Evolutionary conservation across 1,284 basidiomycete species (phyloP).

Genomic region (Ustilago shanxiensis): DNA sequence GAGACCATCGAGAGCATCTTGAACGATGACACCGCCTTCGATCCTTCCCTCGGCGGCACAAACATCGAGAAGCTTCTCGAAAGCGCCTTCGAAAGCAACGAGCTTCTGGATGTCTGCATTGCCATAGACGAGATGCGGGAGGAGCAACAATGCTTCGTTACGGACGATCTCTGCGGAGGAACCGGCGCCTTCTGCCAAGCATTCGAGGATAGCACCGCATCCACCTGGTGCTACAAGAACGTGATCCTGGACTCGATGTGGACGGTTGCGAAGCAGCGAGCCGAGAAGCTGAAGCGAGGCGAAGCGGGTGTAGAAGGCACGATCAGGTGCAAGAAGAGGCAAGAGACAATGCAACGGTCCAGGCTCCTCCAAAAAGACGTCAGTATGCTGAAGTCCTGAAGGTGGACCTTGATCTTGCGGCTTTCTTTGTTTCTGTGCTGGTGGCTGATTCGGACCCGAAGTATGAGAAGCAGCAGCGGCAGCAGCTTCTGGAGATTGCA

Average conservation of each 20-base stretch:
- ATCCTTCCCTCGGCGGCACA: conserved; percentile 88
- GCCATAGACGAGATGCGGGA: conserved; percentile 84
- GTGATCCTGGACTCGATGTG: conserved; percentile 85
- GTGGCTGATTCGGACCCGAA: conserved; percentile 12
- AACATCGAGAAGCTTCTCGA: conserved; percentile 93
- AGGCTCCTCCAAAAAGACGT: conserved; percentile 78
- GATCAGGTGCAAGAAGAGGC: conserved; percentile 72
- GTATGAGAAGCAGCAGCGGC: neutral
- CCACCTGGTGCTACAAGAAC: conserved; percentile 86
- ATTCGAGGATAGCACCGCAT: conserved; percentile 78
- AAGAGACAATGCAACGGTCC: conserved; percentile 83
- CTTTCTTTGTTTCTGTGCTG: conserved; percentile 30
- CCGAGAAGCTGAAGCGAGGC: conserved; percentile 87
- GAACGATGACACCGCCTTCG: conserved; percentile 85
- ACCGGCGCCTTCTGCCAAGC: conserved; percentile 70
- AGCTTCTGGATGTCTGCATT: conserved; percentile 97
- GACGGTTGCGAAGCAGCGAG: conserved; percentile 78
- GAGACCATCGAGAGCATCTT: conserved; percentile 86
- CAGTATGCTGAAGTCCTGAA: conserved; percentile 80
- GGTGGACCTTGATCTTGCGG: conserved; percentile 71
- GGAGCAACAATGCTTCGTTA: conserved; percentile 76
- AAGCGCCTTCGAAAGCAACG: conserved; percentile 94
- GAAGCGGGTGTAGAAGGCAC: conserved; percentile 86
- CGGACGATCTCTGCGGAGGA: conserved; percentile 67
- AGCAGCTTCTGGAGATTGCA: conserved; percentile 25